These are phyloP conservation scores for Colletotrichum ledebouriae DNA, from an alignment of 2,329 filamentous ascomycete genomes.

Conservation along the genomic window DNA sequence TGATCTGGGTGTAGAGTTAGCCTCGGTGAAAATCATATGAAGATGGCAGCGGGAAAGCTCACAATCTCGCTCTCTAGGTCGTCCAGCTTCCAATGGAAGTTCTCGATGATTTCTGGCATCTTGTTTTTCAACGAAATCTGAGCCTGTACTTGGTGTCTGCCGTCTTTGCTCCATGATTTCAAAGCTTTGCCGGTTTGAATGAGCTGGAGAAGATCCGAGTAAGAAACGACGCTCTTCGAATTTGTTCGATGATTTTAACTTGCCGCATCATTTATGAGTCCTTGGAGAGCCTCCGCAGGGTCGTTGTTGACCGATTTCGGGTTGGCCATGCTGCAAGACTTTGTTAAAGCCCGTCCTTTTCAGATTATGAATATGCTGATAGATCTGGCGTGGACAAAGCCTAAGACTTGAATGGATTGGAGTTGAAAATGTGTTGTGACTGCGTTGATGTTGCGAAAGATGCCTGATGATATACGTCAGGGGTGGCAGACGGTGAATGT, in stretches of 20 bases:
- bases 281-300: slow-evolving; percentile 63
- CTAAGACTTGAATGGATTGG: not conserved
- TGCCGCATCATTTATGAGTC: slow-evolving; percentile 68
- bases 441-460: not conserved
- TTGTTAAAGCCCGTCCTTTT: too few species aligned
- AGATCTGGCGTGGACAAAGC: not conserved
- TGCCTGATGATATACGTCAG: not conserved
- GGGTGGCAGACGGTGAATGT: too few species aligned
- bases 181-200: slow-evolving; percentile 71
- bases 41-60: slow-evolving; percentile 45
- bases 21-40: too few species aligned
- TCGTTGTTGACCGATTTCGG: slow-evolving; percentile 17
- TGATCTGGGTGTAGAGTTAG: slow-evolving; percentile 51
- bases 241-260: slow-evolving; percentile 46
- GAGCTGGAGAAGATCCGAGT: slow-evolving; percentile 56
- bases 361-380: not conserved
- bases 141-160: slow-evolving; percentile 49
- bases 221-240: not conserved
- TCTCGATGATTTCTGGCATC: slow-evolving; percentile 60
- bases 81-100: slow-evolving; percentile 67
- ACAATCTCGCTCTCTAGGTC: slow-evolving; percentile 71
- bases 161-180: slow-evolving; percentile 61
- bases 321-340: slow-evolving; percentile 20
- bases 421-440: not conserved
- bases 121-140: slow-evolving; percentile 55